phyloP scores from a whole-genome alignment of 2,329 filamentous ascomycete genomes.

The Penicillium hesseltinei region DNA sequence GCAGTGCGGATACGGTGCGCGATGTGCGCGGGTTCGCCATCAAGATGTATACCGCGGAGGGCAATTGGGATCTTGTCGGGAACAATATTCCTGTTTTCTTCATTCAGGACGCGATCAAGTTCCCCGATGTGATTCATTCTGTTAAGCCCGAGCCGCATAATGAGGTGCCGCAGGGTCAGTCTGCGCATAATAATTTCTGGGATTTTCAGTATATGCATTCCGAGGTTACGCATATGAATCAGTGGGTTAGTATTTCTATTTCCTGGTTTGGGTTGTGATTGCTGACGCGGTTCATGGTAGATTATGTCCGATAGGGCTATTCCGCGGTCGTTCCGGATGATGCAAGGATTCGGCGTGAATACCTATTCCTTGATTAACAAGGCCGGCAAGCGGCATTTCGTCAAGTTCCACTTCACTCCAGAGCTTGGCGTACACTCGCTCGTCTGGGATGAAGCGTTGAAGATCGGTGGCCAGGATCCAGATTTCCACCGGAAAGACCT shows the following conservation, averaged over 20 bases:
- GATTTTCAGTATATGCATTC: constrained; percentile 38
- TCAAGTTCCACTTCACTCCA: constrained; percentile 38
- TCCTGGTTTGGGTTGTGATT: background rate
- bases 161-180: constrained; percentile 52
- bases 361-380: constrained; percentile 36
- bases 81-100: constrained; percentile 46
- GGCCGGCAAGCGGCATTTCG: constrained; percentile 34
- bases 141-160: constrained; percentile 44
- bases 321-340: constrained; percentile 37
- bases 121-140: constrained; percentile 42
- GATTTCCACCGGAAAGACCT: constrained; percentile 82
- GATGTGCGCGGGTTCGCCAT: constrained; percentile 78
- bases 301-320: constrained; percentile 39
- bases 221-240: constrained; percentile 36
- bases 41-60: constrained; percentile 75
- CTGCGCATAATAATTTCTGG: constrained; percentile 53
- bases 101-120: constrained; percentile 43
- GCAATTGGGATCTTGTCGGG: constrained; percentile 60
- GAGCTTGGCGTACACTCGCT: constrained; percentile 37
- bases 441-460: constrained; percentile 67
- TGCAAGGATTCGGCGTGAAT: constrained; percentile 40
- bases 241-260: constrained; percentile 26
- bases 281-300: constrained; percentile 13
- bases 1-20: constrained; percentile 77
- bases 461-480: constrained; percentile 70